phyloP scores from a whole-genome alignment of 148 eudicot species.

The Mesembryanthemum crystallinum region DNA sequence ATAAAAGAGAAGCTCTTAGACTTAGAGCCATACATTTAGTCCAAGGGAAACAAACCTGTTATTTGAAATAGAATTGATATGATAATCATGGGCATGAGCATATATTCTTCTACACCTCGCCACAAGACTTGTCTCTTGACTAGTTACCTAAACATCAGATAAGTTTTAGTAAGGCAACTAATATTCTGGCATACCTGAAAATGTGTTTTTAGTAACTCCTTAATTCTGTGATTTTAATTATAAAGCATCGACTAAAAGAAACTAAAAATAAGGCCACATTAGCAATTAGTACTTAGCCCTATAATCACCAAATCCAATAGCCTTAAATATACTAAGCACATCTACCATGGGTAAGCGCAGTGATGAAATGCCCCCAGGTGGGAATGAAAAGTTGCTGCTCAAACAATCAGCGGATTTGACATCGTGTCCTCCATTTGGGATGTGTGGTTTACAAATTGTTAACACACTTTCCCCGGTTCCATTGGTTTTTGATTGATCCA shows the following conservation, averaged over 20 bases:
- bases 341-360: constrained; percentile 75
- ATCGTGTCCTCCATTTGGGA: constrained; percentile 52
- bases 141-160: constrained; percentile 47
- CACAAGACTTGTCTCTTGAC: constrained; percentile 64
- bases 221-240: too few relatives aligned
- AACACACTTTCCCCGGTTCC: constrained; percentile 56
- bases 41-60: constrained; percentile 47
- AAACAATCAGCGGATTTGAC: constrained; percentile 36
- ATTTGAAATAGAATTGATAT: constrained; percentile 79
- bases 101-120: constrained; percentile 85
- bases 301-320: neutral
- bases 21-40: neutral
- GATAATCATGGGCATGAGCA: constrained; percentile 91
- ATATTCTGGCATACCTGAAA: too few relatives aligned
- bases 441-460: constrained; percentile 35
- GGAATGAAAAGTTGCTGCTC: constrained; percentile 51
- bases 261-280: too few relatives aligned
- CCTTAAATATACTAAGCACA: constrained; percentile 3
- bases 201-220: too few relatives aligned
- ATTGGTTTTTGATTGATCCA: constrained; percentile 51
- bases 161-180: neutral
- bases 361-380: constrained; percentile 58
- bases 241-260: too few relatives aligned
- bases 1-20: too few relatives aligned
- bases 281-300: too few relatives aligned